Conservation (phyloP, 306 rosid genomes). For the Prunus fruticosa region DNA sequence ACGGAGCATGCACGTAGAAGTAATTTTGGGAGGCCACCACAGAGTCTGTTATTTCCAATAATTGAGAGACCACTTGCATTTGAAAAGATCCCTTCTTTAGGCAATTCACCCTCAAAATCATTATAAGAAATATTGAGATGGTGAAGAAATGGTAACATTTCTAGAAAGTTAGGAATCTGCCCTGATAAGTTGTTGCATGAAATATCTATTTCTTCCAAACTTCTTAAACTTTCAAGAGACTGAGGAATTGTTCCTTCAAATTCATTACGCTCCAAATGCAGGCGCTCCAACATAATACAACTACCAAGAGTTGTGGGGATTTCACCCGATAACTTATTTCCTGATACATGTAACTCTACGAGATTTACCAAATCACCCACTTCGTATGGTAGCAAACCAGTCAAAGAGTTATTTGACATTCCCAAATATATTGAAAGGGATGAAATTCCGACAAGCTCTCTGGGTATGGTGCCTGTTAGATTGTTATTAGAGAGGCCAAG, state of each 20-base stretch:
- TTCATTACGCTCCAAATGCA: not conserved
- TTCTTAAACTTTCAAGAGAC: not conserved
- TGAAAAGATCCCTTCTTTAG: constrained; percentile 5
- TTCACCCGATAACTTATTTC: not conserved
- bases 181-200: not conserved
- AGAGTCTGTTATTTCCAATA: constrained; percentile 25
- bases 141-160: not conserved
- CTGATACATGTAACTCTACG: not conserved
- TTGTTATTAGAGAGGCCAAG: constrained; percentile 21
- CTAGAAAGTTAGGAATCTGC: not conserved
- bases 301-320: not conserved
- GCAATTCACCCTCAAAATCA: not conserved
- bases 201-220: not conserved
- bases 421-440: constrained; percentile 25
- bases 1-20: constrained; percentile 10
- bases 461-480: constrained; percentile 29
- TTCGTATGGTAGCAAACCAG: not conserved
- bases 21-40: constrained; percentile 26
- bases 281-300: not conserved
- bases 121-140: constrained; percentile 21
- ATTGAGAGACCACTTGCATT: constrained; percentile 20
- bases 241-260: not conserved
- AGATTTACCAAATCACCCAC: not conserved
- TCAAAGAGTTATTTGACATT: constrained; percentile 25
- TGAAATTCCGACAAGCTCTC: constrained; percentile 20